These are phyloP conservation scores for Phialocephala subalpina DNA, from an alignment of 2,329 filamentous ascomycete genomes.

Conservation along the genomic window DNA sequence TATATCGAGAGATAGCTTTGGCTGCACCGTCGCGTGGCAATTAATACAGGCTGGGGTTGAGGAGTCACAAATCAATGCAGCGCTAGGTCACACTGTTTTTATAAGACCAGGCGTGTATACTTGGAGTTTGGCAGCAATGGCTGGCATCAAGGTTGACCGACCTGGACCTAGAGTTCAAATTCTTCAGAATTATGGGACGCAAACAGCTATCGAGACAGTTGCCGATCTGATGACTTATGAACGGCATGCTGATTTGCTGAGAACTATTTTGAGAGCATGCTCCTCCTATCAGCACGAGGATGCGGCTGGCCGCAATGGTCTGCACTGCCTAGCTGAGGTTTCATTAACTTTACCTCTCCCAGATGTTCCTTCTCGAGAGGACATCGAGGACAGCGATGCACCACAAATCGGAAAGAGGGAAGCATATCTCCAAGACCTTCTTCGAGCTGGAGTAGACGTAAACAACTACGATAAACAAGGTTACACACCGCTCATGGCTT, in stretches of 20 bases:
- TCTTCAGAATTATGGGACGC: background rate
- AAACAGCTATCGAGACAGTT: constrained; percentile 15
- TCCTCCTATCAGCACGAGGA: constrained; percentile 25
- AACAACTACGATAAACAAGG: constrained; percentile 28
- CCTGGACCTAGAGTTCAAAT: background rate
- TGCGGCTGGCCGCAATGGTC: constrained; percentile 28
- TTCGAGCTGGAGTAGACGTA: constrained; percentile 19
- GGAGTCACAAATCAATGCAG: background rate
- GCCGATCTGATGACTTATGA: constrained; percentile 23
- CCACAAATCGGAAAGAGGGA: background rate
- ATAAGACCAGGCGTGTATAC: background rate
- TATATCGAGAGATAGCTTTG: background rate
- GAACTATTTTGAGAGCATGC: constrained; percentile 17
- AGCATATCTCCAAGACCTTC: background rate
- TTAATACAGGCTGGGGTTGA: background rate
- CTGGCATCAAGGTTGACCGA: background rate
- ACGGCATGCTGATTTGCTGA: constrained; percentile 21
- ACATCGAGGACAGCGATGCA: background rate
- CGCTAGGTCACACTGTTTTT: background rate
- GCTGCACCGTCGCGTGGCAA: background rate
- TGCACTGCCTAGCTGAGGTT: constrained; percentile 31
- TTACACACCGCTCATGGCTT: constrained; percentile 30
- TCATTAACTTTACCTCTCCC: constrained; percentile 10
- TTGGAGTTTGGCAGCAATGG: background rate
- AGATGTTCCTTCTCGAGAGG: background rate